These are phyloP conservation scores for Euphrasia arctica DNA, from an alignment of 305 asterid genomes.

Conservation along the genomic window DNA sequence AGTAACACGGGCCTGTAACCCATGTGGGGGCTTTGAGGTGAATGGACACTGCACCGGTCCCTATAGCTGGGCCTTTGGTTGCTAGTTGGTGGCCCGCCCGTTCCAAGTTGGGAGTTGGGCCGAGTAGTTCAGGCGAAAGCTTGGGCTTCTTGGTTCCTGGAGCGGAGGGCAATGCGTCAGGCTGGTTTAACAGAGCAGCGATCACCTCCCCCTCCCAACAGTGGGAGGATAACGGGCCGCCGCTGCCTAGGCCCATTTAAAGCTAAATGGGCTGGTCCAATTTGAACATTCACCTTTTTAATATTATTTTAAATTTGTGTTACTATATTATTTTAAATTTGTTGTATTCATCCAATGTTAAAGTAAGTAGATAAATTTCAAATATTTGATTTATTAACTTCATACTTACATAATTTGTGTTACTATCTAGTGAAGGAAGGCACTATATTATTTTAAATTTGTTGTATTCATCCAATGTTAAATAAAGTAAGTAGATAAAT, in stretches of 20 bases:
- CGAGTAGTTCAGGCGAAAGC: constrained; percentile 15
- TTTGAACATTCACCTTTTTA: constrained; percentile 18
- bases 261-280: neutral
- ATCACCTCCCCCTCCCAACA: constrained; percentile 14
- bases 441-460: too few relatives aligned
- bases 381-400: too few relatives aligned
- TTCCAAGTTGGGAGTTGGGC: constrained; percentile 24
- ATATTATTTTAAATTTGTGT: too few relatives aligned
- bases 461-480: too few relatives aligned
- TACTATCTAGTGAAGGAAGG: too few relatives aligned
- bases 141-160: constrained; percentile 6
- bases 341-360: too few relatives aligned
- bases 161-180: constrained; percentile 19
- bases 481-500: too few relatives aligned
- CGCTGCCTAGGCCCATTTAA: constrained; percentile 3
- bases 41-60: constrained; percentile 10
- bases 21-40: constrained; percentile 25
- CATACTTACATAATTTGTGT: too few relatives aligned
- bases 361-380: too few relatives aligned
- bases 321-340: too few relatives aligned
- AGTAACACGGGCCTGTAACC: constrained; percentile 23
- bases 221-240: constrained; percentile 32
- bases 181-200: constrained; percentile 25
- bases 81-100: constrained; percentile 4
- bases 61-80: neutral